These are phyloP conservation scores for Talaromyces funiculosus DNA, from an alignment of 2,329 filamentous ascomycete genomes.

Conservation along the genomic window DNA sequence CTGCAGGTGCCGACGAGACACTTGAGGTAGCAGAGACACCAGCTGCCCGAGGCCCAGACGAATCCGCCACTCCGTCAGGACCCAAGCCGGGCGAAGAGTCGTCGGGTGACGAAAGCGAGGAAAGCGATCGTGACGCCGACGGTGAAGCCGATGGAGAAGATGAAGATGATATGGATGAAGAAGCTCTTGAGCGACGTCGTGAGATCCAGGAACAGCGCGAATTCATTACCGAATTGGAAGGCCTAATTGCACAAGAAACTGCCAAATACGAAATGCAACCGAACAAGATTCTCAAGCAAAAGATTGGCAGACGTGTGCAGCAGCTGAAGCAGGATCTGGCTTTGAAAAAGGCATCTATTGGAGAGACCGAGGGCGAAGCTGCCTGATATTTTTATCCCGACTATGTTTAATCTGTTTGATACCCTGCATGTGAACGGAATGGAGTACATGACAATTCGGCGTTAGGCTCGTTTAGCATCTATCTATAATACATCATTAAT, in stretches of 20 bases:
- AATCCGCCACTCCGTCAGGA: constrained; percentile 28
- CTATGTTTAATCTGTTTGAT: constrained; percentile 5
- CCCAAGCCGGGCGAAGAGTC: constrained; percentile 31
- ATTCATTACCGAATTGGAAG: constrained; percentile 40
- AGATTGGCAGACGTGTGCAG: constrained; percentile 41
- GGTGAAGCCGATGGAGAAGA: constrained; percentile 20
- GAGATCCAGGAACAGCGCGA: constrained; percentile 42
- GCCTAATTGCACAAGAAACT: constrained; percentile 34
- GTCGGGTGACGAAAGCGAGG: constrained; percentile 39
- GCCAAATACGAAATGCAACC: constrained; percentile 35
- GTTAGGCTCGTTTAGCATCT: neutral
- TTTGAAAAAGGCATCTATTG: constrained; percentile 40
- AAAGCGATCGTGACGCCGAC: constrained; percentile 26
- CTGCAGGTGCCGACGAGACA: constrained; percentile 33
- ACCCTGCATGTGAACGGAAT: neutral
- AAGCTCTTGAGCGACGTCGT: constrained; percentile 37
- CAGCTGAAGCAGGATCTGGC: constrained; percentile 40
- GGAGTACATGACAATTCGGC: neutral
- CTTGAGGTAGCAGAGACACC: constrained; percentile 21
- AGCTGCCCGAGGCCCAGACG: constrained; percentile 19
- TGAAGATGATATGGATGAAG: constrained; percentile 39
- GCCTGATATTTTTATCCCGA: neutral
- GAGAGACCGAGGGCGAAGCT: constrained; percentile 25
- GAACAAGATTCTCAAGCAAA: constrained; percentile 38
- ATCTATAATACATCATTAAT: neutral